phyloP scores from a whole-genome alignment of 2,329 filamentous ascomycete genomes.

The Colletotrichum phormii region DNA sequence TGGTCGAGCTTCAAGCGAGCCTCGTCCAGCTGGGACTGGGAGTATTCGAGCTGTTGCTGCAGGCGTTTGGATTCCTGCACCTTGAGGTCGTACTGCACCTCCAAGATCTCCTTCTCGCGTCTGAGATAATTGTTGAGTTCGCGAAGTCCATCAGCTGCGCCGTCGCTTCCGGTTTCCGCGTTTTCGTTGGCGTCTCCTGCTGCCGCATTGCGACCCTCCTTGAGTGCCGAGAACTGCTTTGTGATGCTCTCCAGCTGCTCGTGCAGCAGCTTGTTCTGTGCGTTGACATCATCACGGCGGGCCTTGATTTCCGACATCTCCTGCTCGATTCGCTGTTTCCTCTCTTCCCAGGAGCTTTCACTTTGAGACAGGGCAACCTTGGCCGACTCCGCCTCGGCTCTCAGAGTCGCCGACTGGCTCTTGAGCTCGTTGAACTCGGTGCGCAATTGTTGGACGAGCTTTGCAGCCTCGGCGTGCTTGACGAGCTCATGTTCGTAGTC shows the following conservation, averaged over 20 bases:
- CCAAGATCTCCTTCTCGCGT: conserved; percentile 96
- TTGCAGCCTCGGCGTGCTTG: conserved; percentile 96
- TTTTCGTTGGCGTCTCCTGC: conserved; percentile 59
- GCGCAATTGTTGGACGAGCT: conserved; percentile 82
- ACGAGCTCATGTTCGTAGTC: conserved; percentile 95
- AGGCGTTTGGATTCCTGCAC: conserved; percentile 88
- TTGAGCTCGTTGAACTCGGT: conserved; percentile 85
- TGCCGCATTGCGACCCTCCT: conserved; percentile 60
- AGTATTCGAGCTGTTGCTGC: conserved; percentile 89
- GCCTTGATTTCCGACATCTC: conserved; percentile 84
- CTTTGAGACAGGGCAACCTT: conserved; percentile 82
- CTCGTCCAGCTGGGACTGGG: conserved; percentile 89
- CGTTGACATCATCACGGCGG: conserved; percentile 84
- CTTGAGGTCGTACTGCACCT: conserved; percentile 94
- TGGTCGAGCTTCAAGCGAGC: conserved; percentile 89
- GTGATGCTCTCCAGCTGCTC: conserved; percentile 88
- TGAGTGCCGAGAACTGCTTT: conserved; percentile 81
- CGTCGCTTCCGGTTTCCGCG: conserved; percentile 54
- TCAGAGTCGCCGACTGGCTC: conserved; percentile 79
- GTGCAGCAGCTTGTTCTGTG: conserved; percentile 92
- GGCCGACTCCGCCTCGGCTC: conserved; percentile 86
- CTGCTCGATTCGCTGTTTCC: conserved; percentile 82
- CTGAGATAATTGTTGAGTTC: conserved; percentile 93
- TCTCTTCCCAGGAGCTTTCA: conserved; percentile 89
- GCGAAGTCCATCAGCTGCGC: conserved; percentile 77